These are phyloP conservation scores for Fistulifera pelliculosa DNA, from an alignment of 108 stramenopile genomes.

Conservation along the genomic window DNA sequence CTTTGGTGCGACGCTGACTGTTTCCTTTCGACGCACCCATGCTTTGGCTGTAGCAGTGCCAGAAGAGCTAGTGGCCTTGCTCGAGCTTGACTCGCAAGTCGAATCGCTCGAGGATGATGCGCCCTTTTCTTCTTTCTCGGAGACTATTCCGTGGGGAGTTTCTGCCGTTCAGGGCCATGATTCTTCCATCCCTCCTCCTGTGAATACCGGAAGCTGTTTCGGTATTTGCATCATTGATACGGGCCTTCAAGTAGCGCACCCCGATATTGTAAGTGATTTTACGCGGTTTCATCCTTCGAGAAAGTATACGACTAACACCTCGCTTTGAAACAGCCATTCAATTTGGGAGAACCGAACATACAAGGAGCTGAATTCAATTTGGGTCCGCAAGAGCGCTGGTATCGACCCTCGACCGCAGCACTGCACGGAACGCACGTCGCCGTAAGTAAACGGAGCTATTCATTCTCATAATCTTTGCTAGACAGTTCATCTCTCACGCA, in stretches of 20 bases:
- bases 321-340: background rate
- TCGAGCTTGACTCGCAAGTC: background rate
- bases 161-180: background rate
- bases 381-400: background rate
- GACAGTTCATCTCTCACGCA: too few species aligned
- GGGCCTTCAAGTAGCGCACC: conserved; percentile 1
- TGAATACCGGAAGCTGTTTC: background rate
- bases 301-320: too few species aligned
- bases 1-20: too few species aligned
- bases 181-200: background rate
- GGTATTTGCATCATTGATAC: conserved; percentile 5
- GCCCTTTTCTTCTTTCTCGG: background rate
- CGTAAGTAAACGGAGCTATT: background rate
- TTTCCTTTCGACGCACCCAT: background rate
- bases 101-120: background rate
- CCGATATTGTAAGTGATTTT: conserved; percentile 6
- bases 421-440: conserved; percentile 1
- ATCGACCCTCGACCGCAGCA: background rate
- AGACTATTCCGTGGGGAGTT: conserved; percentile 5
- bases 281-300: too few species aligned
- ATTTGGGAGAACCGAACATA: background rate
- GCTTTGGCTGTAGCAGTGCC: background rate
- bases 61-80: background rate
- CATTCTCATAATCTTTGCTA: too few species aligned
- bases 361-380: background rate